phyloP scores from a whole-genome alignment of 192 early-diverging fungal species.

The Rhizoclosmatium sp. region DNA sequence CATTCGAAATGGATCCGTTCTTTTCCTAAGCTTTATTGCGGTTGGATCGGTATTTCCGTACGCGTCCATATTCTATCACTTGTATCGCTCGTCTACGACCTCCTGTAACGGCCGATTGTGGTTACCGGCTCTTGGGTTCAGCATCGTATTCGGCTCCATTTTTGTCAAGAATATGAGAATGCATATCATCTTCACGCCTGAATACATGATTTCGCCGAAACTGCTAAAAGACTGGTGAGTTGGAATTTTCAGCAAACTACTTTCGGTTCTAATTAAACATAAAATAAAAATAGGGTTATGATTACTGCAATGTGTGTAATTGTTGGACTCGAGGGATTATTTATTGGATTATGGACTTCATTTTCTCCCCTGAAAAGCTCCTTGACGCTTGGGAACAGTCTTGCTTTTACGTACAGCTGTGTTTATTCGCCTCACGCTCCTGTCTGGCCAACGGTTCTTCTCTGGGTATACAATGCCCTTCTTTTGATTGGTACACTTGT shows the following conservation, averaged over 20 bases:
- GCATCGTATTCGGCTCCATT: neutral
- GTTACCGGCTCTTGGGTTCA: neutral
- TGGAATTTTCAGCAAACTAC: too few species aligned
- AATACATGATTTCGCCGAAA: neutral
- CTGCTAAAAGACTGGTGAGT: neutral
- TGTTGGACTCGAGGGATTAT: neutral
- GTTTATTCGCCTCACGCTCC: neutral
- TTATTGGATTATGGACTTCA: neutral
- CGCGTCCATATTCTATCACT: neutral
- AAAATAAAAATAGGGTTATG: neutral
- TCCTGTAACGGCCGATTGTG: neutral
- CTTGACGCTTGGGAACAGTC: neutral
- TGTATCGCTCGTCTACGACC: neutral
- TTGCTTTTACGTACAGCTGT: neutral
- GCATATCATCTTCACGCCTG: neutral
- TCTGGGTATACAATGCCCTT: neutral
- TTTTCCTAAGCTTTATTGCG: neutral
- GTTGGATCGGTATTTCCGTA: neutral
- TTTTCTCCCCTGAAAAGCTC: neutral
- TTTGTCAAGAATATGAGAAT: constrained; percentile 4
- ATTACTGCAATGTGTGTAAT: neutral
- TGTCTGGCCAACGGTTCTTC: neutral
- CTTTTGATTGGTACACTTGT: neutral
- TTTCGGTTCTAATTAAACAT: too few species aligned
- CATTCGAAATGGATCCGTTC: neutral